Conservation (phyloP, 2,329 filamentous ascomycete genomes). For the Neoascochyta sp. region DNA sequence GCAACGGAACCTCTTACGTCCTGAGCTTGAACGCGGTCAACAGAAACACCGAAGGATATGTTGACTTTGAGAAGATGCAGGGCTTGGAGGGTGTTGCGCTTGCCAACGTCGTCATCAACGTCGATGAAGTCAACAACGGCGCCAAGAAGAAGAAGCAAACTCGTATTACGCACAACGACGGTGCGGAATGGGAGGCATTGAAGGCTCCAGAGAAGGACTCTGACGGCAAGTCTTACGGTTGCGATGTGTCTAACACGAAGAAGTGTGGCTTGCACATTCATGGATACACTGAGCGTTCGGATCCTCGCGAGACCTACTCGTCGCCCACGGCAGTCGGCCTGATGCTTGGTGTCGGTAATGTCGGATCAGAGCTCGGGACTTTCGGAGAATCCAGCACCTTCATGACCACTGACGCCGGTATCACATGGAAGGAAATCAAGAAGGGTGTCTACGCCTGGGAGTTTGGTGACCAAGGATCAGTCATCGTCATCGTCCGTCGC, state of each 20-base stretch:
- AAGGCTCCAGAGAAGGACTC: slow-evolving; percentile 67
- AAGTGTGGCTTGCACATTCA: slow-evolving; percentile 89
- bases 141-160: slow-evolving; percentile 78
- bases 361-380: slow-evolving; percentile 66
- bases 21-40: slow-evolving; percentile 79
- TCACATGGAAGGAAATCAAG: slow-evolving; percentile 80
- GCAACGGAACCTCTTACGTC: slow-evolving; percentile 93
- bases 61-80: slow-evolving; percentile 94
- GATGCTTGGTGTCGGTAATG: slow-evolving; percentile 88
- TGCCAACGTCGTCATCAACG: slow-evolving; percentile 80
- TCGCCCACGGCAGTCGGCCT: slow-evolving; percentile 84
- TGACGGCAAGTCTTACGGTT: slow-evolving; percentile 68
- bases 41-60: slow-evolving; percentile 69
- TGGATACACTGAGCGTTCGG: slow-evolving; percentile 85
- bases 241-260: slow-evolving; percentile 56
- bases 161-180: slow-evolving; percentile 95
- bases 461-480: slow-evolving; percentile 90
- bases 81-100: slow-evolving; percentile 86
- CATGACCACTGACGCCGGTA: slow-evolving; percentile 84
- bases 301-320: slow-evolving; percentile 81
- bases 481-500: slow-evolving; percentile 81
- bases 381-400: slow-evolving; percentile 80
- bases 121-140: slow-evolving; percentile 58
- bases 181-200: slow-evolving; percentile 77
- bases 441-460: slow-evolving; percentile 91